Evolutionary conservation across 148 eudicot species (phyloP).

Genomic region (Heliamphora exappendiculata): DNA sequence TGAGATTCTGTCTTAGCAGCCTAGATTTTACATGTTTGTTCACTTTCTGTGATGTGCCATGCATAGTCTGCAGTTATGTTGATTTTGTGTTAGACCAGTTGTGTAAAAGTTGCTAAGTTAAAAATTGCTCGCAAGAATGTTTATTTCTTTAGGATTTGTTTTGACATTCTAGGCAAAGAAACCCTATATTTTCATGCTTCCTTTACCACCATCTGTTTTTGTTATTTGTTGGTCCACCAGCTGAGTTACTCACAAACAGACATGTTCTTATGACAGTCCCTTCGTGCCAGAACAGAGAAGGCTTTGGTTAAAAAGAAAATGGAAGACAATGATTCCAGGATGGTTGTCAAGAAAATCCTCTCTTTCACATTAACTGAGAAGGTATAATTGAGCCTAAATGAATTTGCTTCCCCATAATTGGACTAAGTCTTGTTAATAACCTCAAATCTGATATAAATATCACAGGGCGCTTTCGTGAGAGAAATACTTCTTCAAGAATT

Average conservation of each 20-base stretch:
- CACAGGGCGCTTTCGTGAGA: conserved; percentile 78
- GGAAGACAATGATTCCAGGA: conserved; percentile 37
- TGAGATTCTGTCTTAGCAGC: neutral
- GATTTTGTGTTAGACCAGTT: neutral
- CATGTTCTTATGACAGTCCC: conserved; percentile 43
- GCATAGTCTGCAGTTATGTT: neutral
- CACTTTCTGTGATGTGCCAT: neutral
- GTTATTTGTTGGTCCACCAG: neutral
- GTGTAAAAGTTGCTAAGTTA: neutral
- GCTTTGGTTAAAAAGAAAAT: conserved; percentile 30
- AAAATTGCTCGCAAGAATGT: neutral
- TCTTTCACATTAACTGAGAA: conserved; percentile 68
- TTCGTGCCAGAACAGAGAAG: conserved; percentile 74
- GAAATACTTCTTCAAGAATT: conserved; percentile 81
- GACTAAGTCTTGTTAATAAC: neutral
- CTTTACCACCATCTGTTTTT: neutral
- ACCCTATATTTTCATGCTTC: neutral
- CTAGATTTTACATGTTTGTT: neutral
- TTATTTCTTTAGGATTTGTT: neutral
- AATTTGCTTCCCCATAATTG: neutral
- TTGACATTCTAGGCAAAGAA: neutral
- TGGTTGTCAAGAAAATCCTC: conserved; percentile 53
- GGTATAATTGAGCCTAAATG: conserved; percentile 27
- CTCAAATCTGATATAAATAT: conserved; percentile 13
- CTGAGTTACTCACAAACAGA: conserved; percentile 12